Evolutionary conservation across 2,329 filamentous ascomycete genomes (phyloP).

Genomic region (Phialophora expanda): DNA sequence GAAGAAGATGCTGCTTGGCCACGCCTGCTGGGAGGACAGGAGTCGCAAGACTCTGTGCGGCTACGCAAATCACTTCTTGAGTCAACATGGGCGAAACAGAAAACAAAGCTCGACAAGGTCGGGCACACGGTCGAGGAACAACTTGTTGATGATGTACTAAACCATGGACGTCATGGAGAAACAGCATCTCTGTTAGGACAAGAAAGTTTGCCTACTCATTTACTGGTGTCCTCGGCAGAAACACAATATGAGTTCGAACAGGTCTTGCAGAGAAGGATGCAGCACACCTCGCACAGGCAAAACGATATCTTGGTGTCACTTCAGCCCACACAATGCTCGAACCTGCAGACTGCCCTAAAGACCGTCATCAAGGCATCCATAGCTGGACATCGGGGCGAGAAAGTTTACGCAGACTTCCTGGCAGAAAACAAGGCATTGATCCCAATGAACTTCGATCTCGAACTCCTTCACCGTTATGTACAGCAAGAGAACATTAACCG

Average conservation of each 20-base stretch:
- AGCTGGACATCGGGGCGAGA: constrained; percentile 48
- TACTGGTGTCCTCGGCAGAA: constrained; percentile 31
- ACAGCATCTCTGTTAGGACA: background rate
- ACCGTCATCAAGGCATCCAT: constrained; percentile 49
- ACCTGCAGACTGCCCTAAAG: constrained; percentile 54
- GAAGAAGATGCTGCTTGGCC: constrained; percentile 42
- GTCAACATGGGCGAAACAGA: constrained; percentile 48
- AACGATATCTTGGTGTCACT: constrained; percentile 47
- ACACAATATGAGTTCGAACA: constrained; percentile 25
- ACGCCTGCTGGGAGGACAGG: constrained; percentile 49
- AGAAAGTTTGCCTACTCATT: constrained; percentile 28
- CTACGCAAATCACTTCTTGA: constrained; percentile 48
- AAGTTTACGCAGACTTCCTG: constrained; percentile 48
- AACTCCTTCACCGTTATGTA: constrained; percentile 52
- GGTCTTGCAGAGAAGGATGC: constrained; percentile 14
- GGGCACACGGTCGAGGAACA: constrained; percentile 49
- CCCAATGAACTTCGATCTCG: constrained; percentile 53
- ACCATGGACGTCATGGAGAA: constrained; percentile 17
- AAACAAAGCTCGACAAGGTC: constrained; percentile 49
- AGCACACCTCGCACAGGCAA: background rate
- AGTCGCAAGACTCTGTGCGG: constrained; percentile 43
- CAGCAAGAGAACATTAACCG: constrained; percentile 46
- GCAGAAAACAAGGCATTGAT: constrained; percentile 49
- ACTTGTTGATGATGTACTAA: constrained; percentile 45
- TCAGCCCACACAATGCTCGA: constrained; percentile 53